phyloP scores from a whole-genome alignment of 2,329 filamentous ascomycete species.

The Nemania diffusa region DNA sequence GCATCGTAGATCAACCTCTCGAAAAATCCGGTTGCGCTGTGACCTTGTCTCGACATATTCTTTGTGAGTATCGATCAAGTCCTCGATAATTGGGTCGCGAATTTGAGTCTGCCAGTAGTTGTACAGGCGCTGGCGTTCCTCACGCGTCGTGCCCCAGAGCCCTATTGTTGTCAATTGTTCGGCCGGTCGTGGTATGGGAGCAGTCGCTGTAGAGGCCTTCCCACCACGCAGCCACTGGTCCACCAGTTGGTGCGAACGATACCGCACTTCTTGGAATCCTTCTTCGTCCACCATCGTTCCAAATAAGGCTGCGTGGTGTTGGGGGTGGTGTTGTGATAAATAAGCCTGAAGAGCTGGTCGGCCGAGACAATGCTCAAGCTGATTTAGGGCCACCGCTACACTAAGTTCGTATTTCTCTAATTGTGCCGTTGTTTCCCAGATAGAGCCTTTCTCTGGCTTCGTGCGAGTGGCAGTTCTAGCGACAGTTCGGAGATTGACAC shows the following conservation, averaged over 20 bases:
- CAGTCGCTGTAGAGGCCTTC: slow-evolving; percentile 5
- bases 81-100: slow-evolving; percentile 36
- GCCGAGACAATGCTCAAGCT: slow-evolving; percentile 35
- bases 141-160: slow-evolving; percentile 38
- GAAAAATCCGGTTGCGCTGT: slow-evolving; percentile 37
- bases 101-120: slow-evolving; percentile 47
- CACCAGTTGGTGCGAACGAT: slow-evolving; percentile 32
- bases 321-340: slow-evolving; percentile 36
- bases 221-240: slow-evolving; percentile 38
- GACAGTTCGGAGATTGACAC: slow-evolving; percentile 60
- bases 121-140: slow-evolving; percentile 45
- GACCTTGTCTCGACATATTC: slow-evolving; percentile 33
- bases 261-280: slow-evolving; percentile 42
- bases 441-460: slow-evolving; percentile 50
- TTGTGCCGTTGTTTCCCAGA: slow-evolving; percentile 44
- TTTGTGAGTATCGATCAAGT: slow-evolving; percentile 18
- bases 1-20: slow-evolving; percentile 52
- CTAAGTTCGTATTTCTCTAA: slow-evolving; percentile 25
- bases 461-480: slow-evolving; percentile 50
- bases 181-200: slow-evolving; percentile 8
- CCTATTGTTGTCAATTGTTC: slow-evolving; percentile 30
- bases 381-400: slow-evolving; percentile 12
- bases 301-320: slow-evolving; percentile 46
- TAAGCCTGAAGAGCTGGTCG: slow-evolving; percentile 37
- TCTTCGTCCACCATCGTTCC: slow-evolving; percentile 41